A percentile compares a stretch with the other conserved stretches of the same genome.
phyloP scores from a whole-genome alignment of 1,139 yeast genomes.

The Nakaseomyces nivariensis region DNA sequence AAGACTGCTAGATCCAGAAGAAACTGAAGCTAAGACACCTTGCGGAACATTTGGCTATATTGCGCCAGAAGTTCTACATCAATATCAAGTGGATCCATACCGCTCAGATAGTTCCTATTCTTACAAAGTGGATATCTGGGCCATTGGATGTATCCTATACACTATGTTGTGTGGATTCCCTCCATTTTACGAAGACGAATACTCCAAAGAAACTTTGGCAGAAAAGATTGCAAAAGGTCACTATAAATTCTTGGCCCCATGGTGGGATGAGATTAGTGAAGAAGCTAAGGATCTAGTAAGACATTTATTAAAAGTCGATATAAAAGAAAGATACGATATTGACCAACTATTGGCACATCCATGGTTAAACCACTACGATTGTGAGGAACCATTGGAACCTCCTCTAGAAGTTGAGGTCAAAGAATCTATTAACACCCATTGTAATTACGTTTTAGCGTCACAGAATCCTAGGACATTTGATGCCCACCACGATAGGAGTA shows the following conservation, averaged over 20 bases:
- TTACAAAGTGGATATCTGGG: slow-evolving; percentile 93
- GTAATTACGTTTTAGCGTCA: not conserved
- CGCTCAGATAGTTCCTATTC: slow-evolving; percentile 51
- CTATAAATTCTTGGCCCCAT: slow-evolving; percentile 66
- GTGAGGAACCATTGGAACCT: slow-evolving; percentile 4
- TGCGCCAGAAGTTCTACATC: slow-evolving; percentile 87
- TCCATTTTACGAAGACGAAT: slow-evolving; percentile 83
- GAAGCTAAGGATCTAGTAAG: slow-evolving; percentile 69
- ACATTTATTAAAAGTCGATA: slow-evolving; percentile 67
- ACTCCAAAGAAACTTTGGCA: slow-evolving; percentile 29
- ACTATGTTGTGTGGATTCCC: slow-evolving; percentile 92
- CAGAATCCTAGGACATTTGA: not conserved
- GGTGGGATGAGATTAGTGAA: slow-evolving; percentile 84
- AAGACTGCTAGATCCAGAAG: slow-evolving; percentile 59
- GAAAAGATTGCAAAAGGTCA: slow-evolving; percentile 72
- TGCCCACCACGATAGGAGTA: slow-evolving; percentile 1
- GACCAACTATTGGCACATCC: slow-evolving; percentile 70
- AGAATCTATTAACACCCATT: not conserved
- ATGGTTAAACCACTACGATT: slow-evolving; percentile 38
- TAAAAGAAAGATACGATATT: slow-evolving; percentile 59
- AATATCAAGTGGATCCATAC: slow-evolving; percentile 19
- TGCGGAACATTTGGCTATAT: slow-evolving; percentile 90
- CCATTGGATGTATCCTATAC: slow-evolving; percentile 84
- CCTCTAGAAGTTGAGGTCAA: not conserved
- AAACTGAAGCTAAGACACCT: slow-evolving; percentile 58